phyloP scores from a whole-genome alignment of 2,329 filamentous ascomycete species.

The Hypoxylon sp. region DNA sequence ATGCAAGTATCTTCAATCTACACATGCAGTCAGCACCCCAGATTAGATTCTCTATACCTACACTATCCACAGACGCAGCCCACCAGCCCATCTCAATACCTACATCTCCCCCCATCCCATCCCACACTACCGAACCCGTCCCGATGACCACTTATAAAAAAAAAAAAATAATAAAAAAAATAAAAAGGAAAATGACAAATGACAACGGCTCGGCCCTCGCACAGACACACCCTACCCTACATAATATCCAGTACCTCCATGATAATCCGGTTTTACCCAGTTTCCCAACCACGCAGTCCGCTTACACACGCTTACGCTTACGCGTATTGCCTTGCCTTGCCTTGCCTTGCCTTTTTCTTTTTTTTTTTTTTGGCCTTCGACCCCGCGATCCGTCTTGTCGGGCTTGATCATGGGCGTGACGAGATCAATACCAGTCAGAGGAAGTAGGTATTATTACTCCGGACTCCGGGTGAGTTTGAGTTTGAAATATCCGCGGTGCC shows the following conservation, averaged over 20 bases:
- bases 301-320: background rate
- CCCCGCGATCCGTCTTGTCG: background rate
- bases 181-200: background rate
- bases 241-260: background rate
- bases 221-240: background rate
- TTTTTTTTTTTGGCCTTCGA: background rate
- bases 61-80: too few relatives aligned
- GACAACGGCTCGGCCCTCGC: background rate
- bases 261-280: background rate
- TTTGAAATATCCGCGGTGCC: background rate
- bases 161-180: too few relatives aligned
- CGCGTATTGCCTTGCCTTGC: background rate
- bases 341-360: too few relatives aligned
- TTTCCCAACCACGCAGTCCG: background rate
- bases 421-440: background rate
- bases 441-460: slow-evolving; percentile 13
- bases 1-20: too few relatives aligned
- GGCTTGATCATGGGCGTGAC: background rate
- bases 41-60: too few relatives aligned
- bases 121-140: background rate
- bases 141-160: background rate
- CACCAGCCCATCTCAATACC: too few relatives aligned
- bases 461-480: slow-evolving; percentile 13
- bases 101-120: background rate
- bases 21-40: too few relatives aligned